Evolutionary conservation across 352 stramenopile species (phyloP), one percentile per base, ranked within the genome.

Genomic region (Phytophthora pistaciae): DNA sequence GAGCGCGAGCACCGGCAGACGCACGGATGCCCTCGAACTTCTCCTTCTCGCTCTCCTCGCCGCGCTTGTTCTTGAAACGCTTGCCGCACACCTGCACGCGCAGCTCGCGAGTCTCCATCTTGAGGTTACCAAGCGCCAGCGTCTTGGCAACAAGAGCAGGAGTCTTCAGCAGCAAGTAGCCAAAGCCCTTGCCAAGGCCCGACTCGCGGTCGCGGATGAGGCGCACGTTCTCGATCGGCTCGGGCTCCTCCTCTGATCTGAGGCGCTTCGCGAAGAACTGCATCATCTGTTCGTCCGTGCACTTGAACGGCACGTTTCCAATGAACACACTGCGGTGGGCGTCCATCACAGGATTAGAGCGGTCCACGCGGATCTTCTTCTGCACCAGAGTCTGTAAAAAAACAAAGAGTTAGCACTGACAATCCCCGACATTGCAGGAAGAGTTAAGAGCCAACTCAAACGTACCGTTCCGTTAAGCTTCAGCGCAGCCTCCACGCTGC

Each of bases 101-200:
- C 9, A 97, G 68, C 56, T 91, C 78, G 20, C 90, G 88, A 40
- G 72, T 87, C 58, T 87, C 78, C 44, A 97, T 83, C 70, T 92
- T 93, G 40, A 77, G 80, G 16, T 86, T 76, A 33, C 88, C 61
- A 23, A 97, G 79, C 31, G 78, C 63, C 38, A 97, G 75, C 33
- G 90, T 86, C 77, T 95, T 92, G 33, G 79, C 84, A 18, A 90
- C 88, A 18, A 94, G 82, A 23, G 67, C 70, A 46, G 77, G 74
- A 61, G 81, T 81, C 77, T 87, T 88, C 42, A 98, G 80, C 60
- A 97, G 71, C 57, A 98, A 66, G 70, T 98, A 98, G 18, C 91
- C 91, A 78, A 98, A 97, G 53, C 94, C 94, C 69, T 98, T 98
- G 56, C 93, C 93, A 3, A 94, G 64, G n/a, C 92, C 88, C 1